phyloP scores from a whole-genome alignment of 352 stramenopile species.

The Phytopythium oedochilum region DNA sequence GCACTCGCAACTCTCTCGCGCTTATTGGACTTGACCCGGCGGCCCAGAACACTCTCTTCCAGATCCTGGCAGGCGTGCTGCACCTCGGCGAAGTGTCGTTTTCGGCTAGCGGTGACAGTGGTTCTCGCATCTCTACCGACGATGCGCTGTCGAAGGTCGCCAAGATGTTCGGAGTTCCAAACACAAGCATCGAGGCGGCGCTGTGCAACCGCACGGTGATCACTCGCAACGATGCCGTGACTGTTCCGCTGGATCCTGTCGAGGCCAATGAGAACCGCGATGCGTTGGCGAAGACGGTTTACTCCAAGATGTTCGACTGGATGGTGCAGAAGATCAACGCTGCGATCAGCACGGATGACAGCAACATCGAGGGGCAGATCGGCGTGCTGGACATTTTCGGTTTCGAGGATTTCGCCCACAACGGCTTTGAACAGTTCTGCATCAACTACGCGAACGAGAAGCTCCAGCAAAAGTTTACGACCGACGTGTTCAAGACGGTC shows the following conservation, averaged over 20 bases:
- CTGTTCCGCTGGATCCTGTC: slow-evolving; percentile 77
- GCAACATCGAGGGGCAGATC: slow-evolving; percentile 75
- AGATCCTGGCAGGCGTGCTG: slow-evolving; percentile 89
- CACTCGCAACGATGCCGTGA: slow-evolving; percentile 80
- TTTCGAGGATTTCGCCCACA: slow-evolving; percentile 97
- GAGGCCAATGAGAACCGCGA: slow-evolving; percentile 94
- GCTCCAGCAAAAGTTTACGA: slow-evolving; percentile 92
- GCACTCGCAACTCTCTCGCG: slow-evolving; percentile 74
- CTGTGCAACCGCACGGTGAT: slow-evolving; percentile 93
- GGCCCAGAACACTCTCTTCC: slow-evolving; percentile 73
- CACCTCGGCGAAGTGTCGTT: slow-evolving; percentile 97
- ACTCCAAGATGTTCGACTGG: slow-evolving; percentile 98
- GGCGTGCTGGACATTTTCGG: slow-evolving; percentile 99
- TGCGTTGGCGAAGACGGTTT: slow-evolving; percentile 96
- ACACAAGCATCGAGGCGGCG: slow-evolving; percentile 85
- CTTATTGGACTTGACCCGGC: slow-evolving; percentile 63
- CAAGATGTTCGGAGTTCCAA: slow-evolving; percentile 87
- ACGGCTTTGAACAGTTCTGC: slow-evolving; percentile 92
- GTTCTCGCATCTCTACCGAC: slow-evolving; percentile 66
- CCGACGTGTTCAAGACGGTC: slow-evolving; percentile 96
- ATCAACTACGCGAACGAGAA: slow-evolving; percentile 93
- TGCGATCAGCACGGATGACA: slow-evolving; percentile 81
- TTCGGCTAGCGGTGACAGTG: slow-evolving; percentile 54
- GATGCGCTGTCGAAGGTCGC: slow-evolving; percentile 70
- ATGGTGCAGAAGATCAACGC: slow-evolving; percentile 91